Conservation (phyloP, 805 yeast species). For the Dipodascus albidus region DNA sequence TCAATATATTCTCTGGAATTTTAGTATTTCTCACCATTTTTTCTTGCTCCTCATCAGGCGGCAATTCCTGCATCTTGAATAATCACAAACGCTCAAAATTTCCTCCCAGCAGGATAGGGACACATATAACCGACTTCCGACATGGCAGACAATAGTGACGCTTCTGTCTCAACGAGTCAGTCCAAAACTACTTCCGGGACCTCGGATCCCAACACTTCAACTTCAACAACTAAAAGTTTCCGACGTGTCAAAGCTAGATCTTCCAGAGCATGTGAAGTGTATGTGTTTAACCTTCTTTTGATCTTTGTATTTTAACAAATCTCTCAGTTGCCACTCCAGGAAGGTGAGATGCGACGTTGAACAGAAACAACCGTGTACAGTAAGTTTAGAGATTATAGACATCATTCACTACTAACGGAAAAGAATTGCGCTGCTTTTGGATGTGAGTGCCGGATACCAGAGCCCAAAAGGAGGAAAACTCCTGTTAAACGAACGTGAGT, state of each 20-base stretch:
- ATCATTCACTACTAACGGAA: not conserved
- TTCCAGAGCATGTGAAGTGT: slow-evolving; percentile 20
- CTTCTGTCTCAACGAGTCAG: too few relatives aligned
- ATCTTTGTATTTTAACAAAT: not conserved
- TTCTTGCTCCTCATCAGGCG: too few relatives aligned
- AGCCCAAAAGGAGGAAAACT: slow-evolving; percentile 35
- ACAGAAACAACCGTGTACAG: slow-evolving; percentile 3
- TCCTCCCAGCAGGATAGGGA: too few relatives aligned
- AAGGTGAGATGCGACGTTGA: slow-evolving; percentile 1
- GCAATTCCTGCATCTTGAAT: too few relatives aligned
- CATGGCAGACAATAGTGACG: not conserved
- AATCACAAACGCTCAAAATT: too few relatives aligned
- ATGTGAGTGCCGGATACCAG: slow-evolving; percentile 60
- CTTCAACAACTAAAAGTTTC: slow-evolving; percentile 8
- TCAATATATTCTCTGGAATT: too few relatives aligned
- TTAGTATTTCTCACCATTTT: too few relatives aligned
- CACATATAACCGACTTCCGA: too few relatives aligned
- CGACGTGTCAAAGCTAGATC: slow-evolving; percentile 20
- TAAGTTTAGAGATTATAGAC: slow-evolving; percentile 10
- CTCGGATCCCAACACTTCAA: not conserved
- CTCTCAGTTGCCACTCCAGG: not conserved
- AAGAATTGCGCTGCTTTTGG: slow-evolving; percentile 57
- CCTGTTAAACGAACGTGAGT: slow-evolving; percentile 19
- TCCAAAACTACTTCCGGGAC: too few relatives aligned
- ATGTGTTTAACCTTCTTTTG: not conserved